Base-by-base conservation (phyloP, 2,329 filamentous ascomycete genomes). In the Penicillium sp. region DNA sequence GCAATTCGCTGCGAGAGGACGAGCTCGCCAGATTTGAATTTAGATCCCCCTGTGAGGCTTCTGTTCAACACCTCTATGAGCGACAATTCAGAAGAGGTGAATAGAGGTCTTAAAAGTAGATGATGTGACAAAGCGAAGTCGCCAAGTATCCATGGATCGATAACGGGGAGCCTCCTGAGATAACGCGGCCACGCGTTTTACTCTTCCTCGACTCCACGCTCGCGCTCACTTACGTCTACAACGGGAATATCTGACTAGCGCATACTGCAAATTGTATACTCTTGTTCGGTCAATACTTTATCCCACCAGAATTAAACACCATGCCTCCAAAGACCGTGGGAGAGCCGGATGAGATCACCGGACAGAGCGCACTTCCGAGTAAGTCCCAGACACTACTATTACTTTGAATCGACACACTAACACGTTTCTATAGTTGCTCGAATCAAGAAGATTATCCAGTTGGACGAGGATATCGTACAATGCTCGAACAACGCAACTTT, bases 401-500 rank as follows among this genome's bases (percentile, higher is more conserved):
- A n/a, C 25, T 23, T 33, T 29, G 16, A 16, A 49, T n/a, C 15
- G 15, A 45, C 31, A 29, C 43, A 40, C 55, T 65, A 48, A 66
- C 45, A 43, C 5, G 6, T 9, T n/a, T 45, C 40, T 68, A 36
- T 23, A 97, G 94, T 97, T 55, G 90, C 94, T 19, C 86, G 94
- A 68, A 91, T 99, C 58, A 97, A 97, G 78, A 96, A 96, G 78
- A 96, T 99, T 72, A 91, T 99, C 59, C 84, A 86, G 48, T 84
- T 91, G 57, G 94, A 99, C 75, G 86, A 90, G 43, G 93, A 97
- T 61, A 89, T 96, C 60, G 82, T 81, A 61, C 85, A 90, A 71
- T 96, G 91, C 75, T 96, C 92, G 46, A 96, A 92, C 75, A 96
- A 96, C 70, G 93, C 93, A 53, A 90, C 92, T 21, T 97, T 97